These are phyloP conservation scores for Bassia scoparia DNA, from an alignment of 148 eudicot genomes.

Conservation along the genomic window DNA sequence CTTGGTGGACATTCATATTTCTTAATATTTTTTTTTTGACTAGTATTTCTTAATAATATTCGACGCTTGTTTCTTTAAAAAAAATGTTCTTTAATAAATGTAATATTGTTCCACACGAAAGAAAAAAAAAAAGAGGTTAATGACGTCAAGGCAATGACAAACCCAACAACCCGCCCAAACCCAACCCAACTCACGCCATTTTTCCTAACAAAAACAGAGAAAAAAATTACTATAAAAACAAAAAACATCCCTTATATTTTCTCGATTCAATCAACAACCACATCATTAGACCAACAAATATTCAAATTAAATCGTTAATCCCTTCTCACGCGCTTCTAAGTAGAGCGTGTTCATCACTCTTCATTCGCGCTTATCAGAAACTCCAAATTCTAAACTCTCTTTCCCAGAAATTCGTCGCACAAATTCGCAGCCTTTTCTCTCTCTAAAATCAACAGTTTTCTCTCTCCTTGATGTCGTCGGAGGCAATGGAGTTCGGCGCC, in stretches of 20 bases:
- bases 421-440: neutral
- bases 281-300: neutral
- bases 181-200: neutral
- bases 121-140: neutral
- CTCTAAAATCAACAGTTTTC: neutral
- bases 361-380: neutral
- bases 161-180: neutral
- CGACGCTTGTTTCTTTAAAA: too few species aligned
- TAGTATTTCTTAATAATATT: too few species aligned
- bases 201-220: conserved; percentile 1
- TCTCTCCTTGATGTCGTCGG: neutral
- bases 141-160: neutral
- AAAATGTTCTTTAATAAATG: too few species aligned
- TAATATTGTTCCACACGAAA: too few species aligned
- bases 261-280: neutral
- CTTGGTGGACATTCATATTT: too few species aligned
- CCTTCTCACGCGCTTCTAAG: neutral
- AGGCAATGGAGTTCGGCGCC: conserved; percentile 18
- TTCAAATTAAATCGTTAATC: neutral
- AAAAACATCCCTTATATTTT: too few species aligned
- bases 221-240: neutral
- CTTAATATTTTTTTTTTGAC: too few species aligned
- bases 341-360: neutral
- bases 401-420: too few species aligned
- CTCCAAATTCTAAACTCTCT: neutral